Evolutionary conservation across 139 green algal species (phyloP), one percentile per base, ranked within the genome.

Genomic region (Tetradesmus lagerheimii): DNA sequence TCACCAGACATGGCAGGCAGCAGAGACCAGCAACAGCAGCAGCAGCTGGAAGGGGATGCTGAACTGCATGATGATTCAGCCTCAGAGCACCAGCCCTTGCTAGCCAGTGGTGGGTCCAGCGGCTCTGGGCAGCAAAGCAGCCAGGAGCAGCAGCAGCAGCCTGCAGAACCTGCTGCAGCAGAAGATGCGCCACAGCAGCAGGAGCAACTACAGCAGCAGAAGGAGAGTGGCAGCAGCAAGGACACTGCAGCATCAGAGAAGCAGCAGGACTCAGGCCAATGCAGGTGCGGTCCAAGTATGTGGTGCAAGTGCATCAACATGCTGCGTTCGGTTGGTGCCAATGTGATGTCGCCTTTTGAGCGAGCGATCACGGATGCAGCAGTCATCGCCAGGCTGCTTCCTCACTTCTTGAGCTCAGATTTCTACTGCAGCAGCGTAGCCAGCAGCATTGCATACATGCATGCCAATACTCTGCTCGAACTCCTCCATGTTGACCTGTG

Each of bases 51-150:
- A 31, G 39, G 53, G n/a, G 41, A 80, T 43, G 31, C 74, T 80
- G 74, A 85, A 27, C 20, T 38, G 39, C 27, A 71, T 39, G 80
- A 47, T 75, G 66, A 38, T 77, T 34, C 31, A 37, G 31, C n/a
- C n/a, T 76, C 47, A 34, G 82, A 88, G 38, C 82, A 78, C 37
- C 57, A 79, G 82, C 82, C 82, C n/a, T 62, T 88, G 41, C 81
- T 86, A 11, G 71, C 71, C 1, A 29, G 14, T 38, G n/a, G 11
- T 14, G 12, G 71, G n/a, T 16, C 16, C 50, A 35, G n/a, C 31
- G 20, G 1, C 39, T 34, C 4, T 31, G 5, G 11, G 11, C 47
- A 4, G 31, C 15, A 18, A 9, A 50, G 50, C 34, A 43, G 31
- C 4, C 66, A 86, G 64, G 29, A 53, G 64, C n/a, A n/a, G 66